phyloP scores from a whole-genome alignment of 169 alveolate genomes.

The Amoebophrya sp. region DNA sequence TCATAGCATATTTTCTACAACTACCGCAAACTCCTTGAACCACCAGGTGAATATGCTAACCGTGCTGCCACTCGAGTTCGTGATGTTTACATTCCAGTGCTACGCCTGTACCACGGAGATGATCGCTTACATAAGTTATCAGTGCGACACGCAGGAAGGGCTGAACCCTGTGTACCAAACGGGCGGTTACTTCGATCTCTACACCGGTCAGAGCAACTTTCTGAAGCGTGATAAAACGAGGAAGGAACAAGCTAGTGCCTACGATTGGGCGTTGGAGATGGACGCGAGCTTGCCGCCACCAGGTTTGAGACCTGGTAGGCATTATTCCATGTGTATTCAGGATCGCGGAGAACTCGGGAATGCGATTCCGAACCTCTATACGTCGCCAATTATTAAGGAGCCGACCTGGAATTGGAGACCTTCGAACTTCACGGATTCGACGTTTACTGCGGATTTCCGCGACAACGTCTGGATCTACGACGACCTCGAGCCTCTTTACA shows the following conservation, averaged over 20 bases:
- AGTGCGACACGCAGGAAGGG: conserved; percentile 22
- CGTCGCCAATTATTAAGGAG: neutral
- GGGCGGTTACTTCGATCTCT: neutral
- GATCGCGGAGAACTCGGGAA: neutral
- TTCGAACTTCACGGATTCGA: neutral
- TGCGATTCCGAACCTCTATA: neutral
- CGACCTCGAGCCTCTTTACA: neutral
- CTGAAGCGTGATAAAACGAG: conserved; percentile 18
- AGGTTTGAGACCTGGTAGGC: neutral
- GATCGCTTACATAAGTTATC: neutral
- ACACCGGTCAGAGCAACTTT: neutral
- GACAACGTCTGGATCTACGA: conserved; percentile 18
- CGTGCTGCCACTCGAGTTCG: conserved; percentile 16
- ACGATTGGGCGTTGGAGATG: conserved; percentile 3
- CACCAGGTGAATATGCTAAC: neutral
- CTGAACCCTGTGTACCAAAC: neutral
- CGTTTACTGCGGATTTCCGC: neutral
- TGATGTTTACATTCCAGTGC: neutral
- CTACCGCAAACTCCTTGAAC: neutral
- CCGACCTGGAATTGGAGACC: neutral
- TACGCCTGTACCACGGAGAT: neutral
- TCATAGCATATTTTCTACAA: no score
- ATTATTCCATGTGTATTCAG: neutral
- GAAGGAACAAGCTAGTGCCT: neutral
- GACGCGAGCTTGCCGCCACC: neutral